Evolutionary conservation across 2,329 filamentous ascomycete species (phyloP).

Genomic region (Ceratocystiopsis minuta): DNA sequence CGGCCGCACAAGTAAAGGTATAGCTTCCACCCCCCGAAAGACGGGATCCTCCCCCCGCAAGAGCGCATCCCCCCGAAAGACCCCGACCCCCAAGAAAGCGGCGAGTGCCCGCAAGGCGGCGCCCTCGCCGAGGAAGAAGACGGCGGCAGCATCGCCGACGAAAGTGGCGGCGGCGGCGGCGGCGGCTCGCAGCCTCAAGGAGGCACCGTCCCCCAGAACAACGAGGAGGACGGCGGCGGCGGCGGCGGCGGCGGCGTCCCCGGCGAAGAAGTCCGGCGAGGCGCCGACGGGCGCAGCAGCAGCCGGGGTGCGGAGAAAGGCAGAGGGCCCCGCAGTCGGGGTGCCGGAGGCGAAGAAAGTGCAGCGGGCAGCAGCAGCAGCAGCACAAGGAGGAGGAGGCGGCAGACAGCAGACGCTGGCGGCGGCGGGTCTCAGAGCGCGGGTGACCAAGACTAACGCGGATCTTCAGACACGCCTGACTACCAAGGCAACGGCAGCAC

Average conservation of each 20-base stretch:
- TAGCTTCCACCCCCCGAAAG: conserved; percentile 2
- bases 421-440: no score
- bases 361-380: no score
- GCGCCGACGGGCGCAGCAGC: no score
- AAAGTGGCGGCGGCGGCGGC: background rate
- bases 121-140: background rate
- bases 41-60: conserved; percentile 3
- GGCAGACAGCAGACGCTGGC: background rate
- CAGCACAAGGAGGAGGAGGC: no score
- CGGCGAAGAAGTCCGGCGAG: background rate
- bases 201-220: background rate
- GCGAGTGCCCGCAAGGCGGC: background rate
- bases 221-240: background rate
- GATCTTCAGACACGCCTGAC: background rate
- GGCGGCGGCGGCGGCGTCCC: background rate
- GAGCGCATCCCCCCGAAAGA: background rate
- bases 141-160: background rate
- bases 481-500: background rate
- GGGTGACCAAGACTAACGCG: no score
- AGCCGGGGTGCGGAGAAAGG: no score
- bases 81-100: background rate
- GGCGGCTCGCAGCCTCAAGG: no score
- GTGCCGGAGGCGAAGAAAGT: no score
- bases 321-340: no score
- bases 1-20: conserved; percentile 9